phyloP scores from a whole-genome alignment of 106 monocot species.

The Apostasia ramifera region DNA sequence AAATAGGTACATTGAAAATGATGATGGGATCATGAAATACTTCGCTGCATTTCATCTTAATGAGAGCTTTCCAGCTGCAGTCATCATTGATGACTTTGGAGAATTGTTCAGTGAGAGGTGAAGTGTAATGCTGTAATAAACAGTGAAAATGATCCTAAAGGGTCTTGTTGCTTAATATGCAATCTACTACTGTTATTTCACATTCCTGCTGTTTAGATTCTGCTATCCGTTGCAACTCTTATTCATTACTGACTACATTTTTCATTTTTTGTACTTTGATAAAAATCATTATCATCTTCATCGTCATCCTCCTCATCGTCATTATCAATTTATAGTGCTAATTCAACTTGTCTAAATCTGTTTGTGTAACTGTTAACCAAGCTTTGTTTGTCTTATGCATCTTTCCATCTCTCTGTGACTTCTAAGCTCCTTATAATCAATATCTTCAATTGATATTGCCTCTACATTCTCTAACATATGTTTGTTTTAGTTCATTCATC shows the following conservation, averaged over 20 bases:
- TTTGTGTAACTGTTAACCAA: too few relatives aligned
- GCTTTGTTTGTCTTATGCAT: too few relatives aligned
- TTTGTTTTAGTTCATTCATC: too few relatives aligned
- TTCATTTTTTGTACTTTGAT: neutral
- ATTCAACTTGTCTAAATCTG: too few relatives aligned
- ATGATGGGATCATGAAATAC: conserved; percentile 75
- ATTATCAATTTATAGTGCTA: neutral
- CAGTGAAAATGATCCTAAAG: neutral
- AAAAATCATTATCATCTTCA: neutral
- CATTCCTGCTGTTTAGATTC: neutral
- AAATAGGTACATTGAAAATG: conserved; percentile 74
- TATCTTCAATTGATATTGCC: too few relatives aligned
- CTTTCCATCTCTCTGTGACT: too few relatives aligned
- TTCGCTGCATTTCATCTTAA: conserved; percentile 95
- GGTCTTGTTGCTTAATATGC: too few relatives aligned
- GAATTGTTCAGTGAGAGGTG: conserved; percentile 74
- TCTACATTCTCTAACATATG: too few relatives aligned
- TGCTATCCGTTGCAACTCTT: neutral
- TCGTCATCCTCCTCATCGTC: neutral
- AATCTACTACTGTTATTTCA: neutral
- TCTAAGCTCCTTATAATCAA: too few relatives aligned
- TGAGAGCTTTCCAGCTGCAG: conserved; percentile 51
- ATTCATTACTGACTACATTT: neutral
- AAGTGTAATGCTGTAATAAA: neutral
- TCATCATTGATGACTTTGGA: conserved; percentile 95